These are phyloP conservation scores for Chaetomium globosum DNA, from an alignment of 2,329 filamentous ascomycete genomes.

Conservation along the genomic window DNA sequence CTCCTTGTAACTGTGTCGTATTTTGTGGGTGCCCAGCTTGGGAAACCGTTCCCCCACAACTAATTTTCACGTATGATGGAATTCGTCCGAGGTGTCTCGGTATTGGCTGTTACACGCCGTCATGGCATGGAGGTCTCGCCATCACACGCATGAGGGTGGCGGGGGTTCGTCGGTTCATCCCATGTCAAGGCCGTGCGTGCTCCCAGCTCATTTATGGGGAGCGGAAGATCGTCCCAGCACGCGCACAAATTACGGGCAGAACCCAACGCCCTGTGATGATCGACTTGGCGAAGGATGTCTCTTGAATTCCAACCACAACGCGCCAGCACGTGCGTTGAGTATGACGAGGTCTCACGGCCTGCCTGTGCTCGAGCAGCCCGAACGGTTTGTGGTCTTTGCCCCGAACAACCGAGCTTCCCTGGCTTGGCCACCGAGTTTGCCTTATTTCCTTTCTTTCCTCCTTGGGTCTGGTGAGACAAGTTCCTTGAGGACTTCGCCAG, in stretches of 20 bases:
- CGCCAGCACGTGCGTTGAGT: slow-evolving; percentile 8
- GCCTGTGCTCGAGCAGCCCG: not conserved
- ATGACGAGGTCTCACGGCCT: not conserved
- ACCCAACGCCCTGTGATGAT: slow-evolving; percentile 12
- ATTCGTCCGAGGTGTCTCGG: slow-evolving; percentile 10
- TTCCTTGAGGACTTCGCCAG: slow-evolving; percentile 16
- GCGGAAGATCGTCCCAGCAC: slow-evolving; percentile 27
- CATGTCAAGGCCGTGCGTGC: slow-evolving; percentile 13
- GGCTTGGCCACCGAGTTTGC: slow-evolving; percentile 2
- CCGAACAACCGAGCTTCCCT: not conserved
- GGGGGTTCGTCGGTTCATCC: slow-evolving; percentile 17
- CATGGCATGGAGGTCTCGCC: slow-evolving; percentile 19
- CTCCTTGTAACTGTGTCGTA: not conserved
- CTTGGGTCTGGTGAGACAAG: slow-evolving; percentile 33
- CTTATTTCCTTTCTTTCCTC: slow-evolving; percentile 13
- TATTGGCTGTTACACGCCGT: slow-evolving; percentile 3
- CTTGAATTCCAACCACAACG: not conserved
- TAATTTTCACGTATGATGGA: not conserved
- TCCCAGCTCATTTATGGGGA: slow-evolving; percentile 16
- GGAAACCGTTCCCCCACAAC: not conserved
- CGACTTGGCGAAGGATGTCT: slow-evolving; percentile 15
- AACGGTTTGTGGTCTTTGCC: not conserved
- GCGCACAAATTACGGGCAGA: slow-evolving; percentile 27
- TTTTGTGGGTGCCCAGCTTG: not conserved
- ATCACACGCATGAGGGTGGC: slow-evolving; percentile 29